Evolutionary conservation across 371 early-diverging fungal genomes (phyloP).

Genomic region (Rhizopus arrhizus): DNA sequence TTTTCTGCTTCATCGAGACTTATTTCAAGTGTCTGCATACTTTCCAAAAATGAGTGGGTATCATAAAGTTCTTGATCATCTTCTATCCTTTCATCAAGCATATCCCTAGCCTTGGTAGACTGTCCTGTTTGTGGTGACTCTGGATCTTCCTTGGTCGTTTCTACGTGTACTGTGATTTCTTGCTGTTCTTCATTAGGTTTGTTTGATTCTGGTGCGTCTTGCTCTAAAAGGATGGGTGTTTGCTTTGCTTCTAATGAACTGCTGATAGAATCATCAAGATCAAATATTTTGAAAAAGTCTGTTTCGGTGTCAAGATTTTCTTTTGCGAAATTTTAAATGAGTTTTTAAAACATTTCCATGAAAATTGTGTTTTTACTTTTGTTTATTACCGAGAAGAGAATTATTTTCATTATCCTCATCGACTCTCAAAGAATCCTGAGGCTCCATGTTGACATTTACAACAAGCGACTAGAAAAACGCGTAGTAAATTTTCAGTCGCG

Average conservation of each 20-base stretch:
- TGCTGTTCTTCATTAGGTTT: not conserved
- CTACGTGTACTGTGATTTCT: not conserved
- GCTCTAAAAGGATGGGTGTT: not conserved
- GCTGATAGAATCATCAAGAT: not conserved
- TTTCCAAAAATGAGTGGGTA: not conserved
- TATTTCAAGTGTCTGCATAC: not conserved
- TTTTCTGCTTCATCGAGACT: not conserved
- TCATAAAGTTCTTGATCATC: not conserved
- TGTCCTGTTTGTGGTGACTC: not conserved
- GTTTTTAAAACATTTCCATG: not conserved
- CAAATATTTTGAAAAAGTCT: not conserved
- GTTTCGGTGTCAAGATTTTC: not conserved
- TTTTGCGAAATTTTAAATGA: too few species aligned
- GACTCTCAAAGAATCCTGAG: not conserved
- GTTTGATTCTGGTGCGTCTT: not conserved
- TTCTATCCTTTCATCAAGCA: not conserved
- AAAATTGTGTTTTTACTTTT: too few species aligned
- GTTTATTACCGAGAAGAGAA: not conserved
- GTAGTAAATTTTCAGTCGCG: not conserved
- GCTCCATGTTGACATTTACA: not conserved
- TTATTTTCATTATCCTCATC: not conserved
- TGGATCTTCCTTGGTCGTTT: too few species aligned
- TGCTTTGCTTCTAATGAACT: not conserved
- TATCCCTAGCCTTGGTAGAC: not conserved
- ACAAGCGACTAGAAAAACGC: not conserved